Evolutionary conservation across 1,284 basidiomycete species (phyloP), one percentile per base, ranked within the genome.

Genomic region (Chondrostereum purpureum): DNA sequence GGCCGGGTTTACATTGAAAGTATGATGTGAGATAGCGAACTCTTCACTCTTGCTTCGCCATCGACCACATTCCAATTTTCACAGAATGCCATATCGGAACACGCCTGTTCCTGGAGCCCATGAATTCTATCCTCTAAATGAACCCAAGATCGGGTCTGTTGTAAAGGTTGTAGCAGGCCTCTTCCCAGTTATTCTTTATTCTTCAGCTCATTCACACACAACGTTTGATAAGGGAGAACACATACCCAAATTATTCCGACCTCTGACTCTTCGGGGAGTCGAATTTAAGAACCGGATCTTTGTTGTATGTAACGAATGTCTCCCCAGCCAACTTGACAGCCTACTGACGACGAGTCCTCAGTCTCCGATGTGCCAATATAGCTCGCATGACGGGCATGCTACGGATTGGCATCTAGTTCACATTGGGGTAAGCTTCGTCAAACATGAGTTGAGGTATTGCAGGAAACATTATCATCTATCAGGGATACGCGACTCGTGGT

Each of bases 391-490:
- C 50, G 82, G 89, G 5, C 75, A 82, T 59, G 75, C 77, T 18
- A 85, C 87, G 0, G 81, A 88, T 54, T 88, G 82, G 80, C 88
- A 92, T 61, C 63, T 90, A 11, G 83, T 88, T 17, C 87, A 90
- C 58, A 71, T 82, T 31, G 80, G 78, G 13, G 75, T 76, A 52
- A 48, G 73, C 66, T 27, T 34, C 18, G n/a, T n/a, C n/a, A n/a
- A n/a, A n/a, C n/a, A n/a, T n/a, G n/a, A n/a, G n/a, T 16, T 47
- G 27, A 4, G 21, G 27, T 19, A 14, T 17, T 8, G 31, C 14
- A 1, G 2, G 12, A n/a, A n/a, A n/a, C n/a, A n/a, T n/a, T n/a
- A 35, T 11, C 23, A 40, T 19, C 42, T n/a, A n/a, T n/a, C 46
- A 78, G 76, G 76, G 73, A 1, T 74, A 71, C 49, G 77, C 78